Evolutionary conservation across 352 stramenopile genomes (phyloP), one percentile per base, ranked within the genome.

Genomic region (Phytophthora litchii): DNA sequence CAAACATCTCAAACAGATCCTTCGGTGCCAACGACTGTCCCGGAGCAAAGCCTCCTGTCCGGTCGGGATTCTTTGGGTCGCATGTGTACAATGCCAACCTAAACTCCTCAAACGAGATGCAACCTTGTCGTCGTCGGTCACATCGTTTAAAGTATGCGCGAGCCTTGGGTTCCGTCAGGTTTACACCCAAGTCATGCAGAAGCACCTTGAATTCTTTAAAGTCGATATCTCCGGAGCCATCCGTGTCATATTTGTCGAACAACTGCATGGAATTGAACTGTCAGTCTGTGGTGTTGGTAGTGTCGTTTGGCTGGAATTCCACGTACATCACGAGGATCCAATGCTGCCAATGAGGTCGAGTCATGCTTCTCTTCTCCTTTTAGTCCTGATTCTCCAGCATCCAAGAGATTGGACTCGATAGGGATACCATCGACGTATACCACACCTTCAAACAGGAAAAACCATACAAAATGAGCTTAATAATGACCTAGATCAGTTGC

Each of bases 61-160:
- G 79, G 11, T 64, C 77, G 6, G 83, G 85, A 45, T 94, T 85
- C 61, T 89, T 90, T 11, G 85, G 83, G 65, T 94, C 85, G 56
- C 80, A 92, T 36, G 83, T 83, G 69, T 85, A 94, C 19, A 94
- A 55, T 38, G 85, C 83, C 35, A 94, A 44, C 10, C 83, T 73
- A 45, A 92, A 92, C 55, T 94, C 85, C 6, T 92, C 83, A 52
- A 92, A 94, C 16, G 81, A 89, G 60, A 92, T 92, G 54, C 61
- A 65, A 8, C 81, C 83, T 27, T 70, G 76, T 12, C 68, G 71
- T 51, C 78, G 74, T 32, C 78, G 74, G 58, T 94, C 85, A 45
- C 85, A 94, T 16, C 79, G 74, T 46, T 86, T 88, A 51, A 92
- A 94, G 64, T 94, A 94, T 32, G 81, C 80, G 2, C 80, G 67